phyloP scores from a whole-genome alignment of 352 stramenopile species.

The Pythium volutum region DNA sequence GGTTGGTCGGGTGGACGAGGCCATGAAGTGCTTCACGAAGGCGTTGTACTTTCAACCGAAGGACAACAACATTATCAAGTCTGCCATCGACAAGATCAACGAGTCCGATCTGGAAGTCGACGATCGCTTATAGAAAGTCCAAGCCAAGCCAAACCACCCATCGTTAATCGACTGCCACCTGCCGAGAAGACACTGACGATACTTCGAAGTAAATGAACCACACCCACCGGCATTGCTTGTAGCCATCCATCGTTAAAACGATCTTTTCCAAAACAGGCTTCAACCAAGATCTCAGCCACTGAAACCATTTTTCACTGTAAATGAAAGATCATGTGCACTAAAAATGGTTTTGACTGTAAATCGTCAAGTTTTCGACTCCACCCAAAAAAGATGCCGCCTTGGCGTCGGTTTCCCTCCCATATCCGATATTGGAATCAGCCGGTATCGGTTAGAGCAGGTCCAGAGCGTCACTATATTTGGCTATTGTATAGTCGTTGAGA shows the following conservation, averaged over 20 bases:
- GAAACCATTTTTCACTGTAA: too few relatives aligned
- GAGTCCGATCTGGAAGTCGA: slow-evolving; percentile 51
- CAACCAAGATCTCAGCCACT: background rate
- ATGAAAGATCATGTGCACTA: too few relatives aligned
- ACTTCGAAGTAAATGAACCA: background rate
- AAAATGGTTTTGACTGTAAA: background rate
- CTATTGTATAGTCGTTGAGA: slow-evolving; percentile 11
- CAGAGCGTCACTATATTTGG: background rate
- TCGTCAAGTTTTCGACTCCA: background rate
- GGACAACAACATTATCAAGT: slow-evolving; percentile 97
- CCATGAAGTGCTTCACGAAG: slow-evolving; percentile 95
- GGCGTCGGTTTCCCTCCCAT: background rate
- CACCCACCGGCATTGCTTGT: background rate
- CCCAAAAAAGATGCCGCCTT: background rate
- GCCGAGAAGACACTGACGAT: background rate
- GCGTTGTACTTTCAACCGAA: slow-evolving; percentile 97
- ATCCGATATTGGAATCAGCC: slow-evolving; percentile 10
- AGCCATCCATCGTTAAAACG: background rate
- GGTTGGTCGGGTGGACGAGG: slow-evolving; percentile 88
- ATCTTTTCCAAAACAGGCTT: background rate
- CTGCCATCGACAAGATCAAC: slow-evolving; percentile 92
- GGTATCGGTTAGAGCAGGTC: slow-evolving; percentile 3
- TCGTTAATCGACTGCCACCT: background rate
- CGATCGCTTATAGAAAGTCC: slow-evolving; percentile 21
- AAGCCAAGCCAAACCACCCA: background rate